Percentiles rank a stretch among this genome's conserved stretches.
These are phyloP conservation scores for Melocanna baccifera DNA, from an alignment of 176 grass and related monocot genomes.

Conservation along the genomic window DNA sequence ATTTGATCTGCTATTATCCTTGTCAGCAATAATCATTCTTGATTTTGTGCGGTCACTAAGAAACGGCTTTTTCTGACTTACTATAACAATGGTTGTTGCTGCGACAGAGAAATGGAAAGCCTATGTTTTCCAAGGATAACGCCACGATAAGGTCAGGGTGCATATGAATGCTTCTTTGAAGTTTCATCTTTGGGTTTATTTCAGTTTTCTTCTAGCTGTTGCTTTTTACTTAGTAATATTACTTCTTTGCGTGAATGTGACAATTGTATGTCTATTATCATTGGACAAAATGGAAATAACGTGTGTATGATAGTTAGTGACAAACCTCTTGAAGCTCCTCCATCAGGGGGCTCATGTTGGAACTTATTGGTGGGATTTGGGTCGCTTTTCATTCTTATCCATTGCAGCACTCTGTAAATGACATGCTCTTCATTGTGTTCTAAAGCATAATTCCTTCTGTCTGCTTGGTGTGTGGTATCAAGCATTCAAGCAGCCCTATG, in stretches of 20 bases:
- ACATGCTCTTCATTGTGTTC: not conserved
- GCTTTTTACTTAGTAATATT: not conserved
- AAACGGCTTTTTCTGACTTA: not conserved
- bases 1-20: constrained; percentile 2
- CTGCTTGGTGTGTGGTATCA: not conserved
- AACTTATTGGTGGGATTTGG: not conserved
- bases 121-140: not conserved
- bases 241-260: not conserved
- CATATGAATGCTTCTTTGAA: not conserved
- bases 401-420: not conserved
- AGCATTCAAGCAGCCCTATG: not conserved
- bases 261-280: not conserved
- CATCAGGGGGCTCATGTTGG: not conserved
- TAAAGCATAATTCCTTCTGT: not conserved
- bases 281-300: not conserved
- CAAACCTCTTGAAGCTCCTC: not conserved
- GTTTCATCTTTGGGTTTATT: not conserved
- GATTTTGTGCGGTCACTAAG: not conserved
- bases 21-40: not conserved
- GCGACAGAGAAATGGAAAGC: not conserved
- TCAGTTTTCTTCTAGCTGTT: not conserved
- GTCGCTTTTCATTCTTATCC: not conserved
- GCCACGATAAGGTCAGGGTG: not conserved
- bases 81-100: not conserved
- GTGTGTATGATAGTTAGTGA: not conserved